Evolutionary conservation across 495 filamentous ascomycete genomes (phyloP).

Genomic region (Parathielavia hyrcaniae): DNA sequence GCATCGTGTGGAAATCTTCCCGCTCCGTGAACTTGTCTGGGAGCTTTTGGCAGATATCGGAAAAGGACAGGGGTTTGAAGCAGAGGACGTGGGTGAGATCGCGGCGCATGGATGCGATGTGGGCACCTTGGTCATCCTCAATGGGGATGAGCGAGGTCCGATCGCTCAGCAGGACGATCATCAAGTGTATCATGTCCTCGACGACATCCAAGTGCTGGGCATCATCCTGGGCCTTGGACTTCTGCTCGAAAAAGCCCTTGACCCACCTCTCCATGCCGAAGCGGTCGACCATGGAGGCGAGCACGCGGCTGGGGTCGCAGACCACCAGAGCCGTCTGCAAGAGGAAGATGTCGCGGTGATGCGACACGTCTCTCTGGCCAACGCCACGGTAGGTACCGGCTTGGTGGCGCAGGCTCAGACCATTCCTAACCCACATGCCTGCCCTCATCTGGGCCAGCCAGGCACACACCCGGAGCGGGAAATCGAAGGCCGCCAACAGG

Average conservation of each 20-base stretch:
- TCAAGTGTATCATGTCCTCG: conserved; percentile 90
- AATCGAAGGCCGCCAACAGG: conserved; percentile 84
- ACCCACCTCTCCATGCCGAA: conserved; percentile 90
- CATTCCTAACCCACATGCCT: conserved; percentile 97
- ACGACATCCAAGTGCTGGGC: conserved; percentile 81
- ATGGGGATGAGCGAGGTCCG: conserved; percentile 68
- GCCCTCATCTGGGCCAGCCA: conserved; percentile 98
- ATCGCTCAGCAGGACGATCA: conserved; percentile 87
- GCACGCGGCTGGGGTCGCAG: conserved; percentile 74
- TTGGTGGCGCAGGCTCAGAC: conserved; percentile 89
- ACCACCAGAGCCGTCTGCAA: conserved; percentile 85
- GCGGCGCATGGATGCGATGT: conserved; percentile 66
- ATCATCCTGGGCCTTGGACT: conserved; percentile 65
- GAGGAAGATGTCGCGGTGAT: conserved; percentile 91
- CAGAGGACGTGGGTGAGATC: conserved; percentile 92
- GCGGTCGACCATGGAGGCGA: conserved; percentile 85
- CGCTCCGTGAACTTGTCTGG: conserved; percentile 80
- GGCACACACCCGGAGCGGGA: conserved; percentile 83
- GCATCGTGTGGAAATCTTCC: conserved; percentile 68
- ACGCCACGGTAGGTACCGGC: conserved; percentile 87
- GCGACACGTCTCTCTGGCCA: conserved; percentile 77
- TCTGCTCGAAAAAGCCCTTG: conserved; percentile 66
- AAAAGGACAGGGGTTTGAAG: conserved; percentile 92
- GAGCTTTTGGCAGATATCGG: conserved; percentile 73
- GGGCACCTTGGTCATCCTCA: conserved; percentile 59